Percentiles rank a stretch among this genome's conserved stretches.
Conservation (phyloP, 331 rosid species). For the Quercus lobata region DNA sequence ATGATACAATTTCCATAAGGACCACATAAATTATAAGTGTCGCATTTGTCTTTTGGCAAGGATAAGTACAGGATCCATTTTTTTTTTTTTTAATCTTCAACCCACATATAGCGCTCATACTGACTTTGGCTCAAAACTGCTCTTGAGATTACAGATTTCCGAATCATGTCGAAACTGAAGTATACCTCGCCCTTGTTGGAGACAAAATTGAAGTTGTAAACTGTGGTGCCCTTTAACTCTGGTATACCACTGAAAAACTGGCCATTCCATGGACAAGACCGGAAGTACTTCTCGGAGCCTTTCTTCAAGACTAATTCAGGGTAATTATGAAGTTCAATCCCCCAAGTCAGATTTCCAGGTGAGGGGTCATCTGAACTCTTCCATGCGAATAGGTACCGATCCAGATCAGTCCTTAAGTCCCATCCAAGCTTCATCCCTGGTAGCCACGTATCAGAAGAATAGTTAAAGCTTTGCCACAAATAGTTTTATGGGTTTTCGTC, state of each 20-base stretch:
- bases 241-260: conserved; percentile 5
- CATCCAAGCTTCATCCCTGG: conserved; percentile 37
- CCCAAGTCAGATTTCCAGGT: conserved; percentile 8
- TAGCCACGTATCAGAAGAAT: conserved; percentile 12
- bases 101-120: too few relatives aligned
- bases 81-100: neutral
- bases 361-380: conserved; percentile 32
- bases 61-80: conserved; percentile 13
- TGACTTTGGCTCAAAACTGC: conserved; percentile 25
- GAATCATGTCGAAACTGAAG: neutral
- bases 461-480: conserved; percentile 48
- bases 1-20: conserved; percentile 43
- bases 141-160: conserved; percentile 7
- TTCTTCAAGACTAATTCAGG: conserved; percentile 18
- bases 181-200: conserved; percentile 27
- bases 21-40: conserved; percentile 42
- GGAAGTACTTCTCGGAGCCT: neutral
- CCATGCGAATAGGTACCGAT: conserved; percentile 21
- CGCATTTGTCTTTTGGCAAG: conserved; percentile 51
- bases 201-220: conserved; percentile 17
- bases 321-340: neutral
- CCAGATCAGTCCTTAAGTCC: conserved; percentile 14
- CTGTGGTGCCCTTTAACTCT: neutral
- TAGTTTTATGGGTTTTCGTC: conserved; percentile 3
- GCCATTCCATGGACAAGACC: conserved; percentile 40